Conservation (phyloP, 208 protist species). For the Sergeia podlipaevii region DNA sequence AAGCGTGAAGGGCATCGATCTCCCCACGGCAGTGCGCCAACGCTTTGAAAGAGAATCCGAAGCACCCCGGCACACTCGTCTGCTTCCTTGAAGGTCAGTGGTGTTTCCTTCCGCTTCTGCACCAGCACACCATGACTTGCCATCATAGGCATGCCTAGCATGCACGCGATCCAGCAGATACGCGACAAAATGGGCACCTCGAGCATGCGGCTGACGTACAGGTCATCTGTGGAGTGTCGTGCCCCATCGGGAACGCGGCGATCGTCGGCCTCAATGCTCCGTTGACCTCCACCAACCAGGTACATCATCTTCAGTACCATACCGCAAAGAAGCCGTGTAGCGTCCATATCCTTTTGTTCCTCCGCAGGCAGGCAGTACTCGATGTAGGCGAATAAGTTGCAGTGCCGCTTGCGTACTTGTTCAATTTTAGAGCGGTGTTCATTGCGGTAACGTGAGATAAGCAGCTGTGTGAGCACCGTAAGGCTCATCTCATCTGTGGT, state of each 20-base stretch:
- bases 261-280: slow-evolving; percentile 59
- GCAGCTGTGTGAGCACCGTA: slow-evolving; percentile 16
- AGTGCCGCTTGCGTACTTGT: slow-evolving; percentile 23
- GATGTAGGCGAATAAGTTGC: slow-evolving; percentile 22
- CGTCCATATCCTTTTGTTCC: slow-evolving; percentile 23
- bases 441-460: slow-evolving; percentile 25
- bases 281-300: slow-evolving; percentile 47
- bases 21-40: slow-evolving; percentile 46
- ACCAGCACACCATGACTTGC: slow-evolving; percentile 14
- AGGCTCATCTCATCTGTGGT: slow-evolving; percentile 39
- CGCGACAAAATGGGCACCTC: slow-evolving; percentile 41
- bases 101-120: slow-evolving; percentile 6
- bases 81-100: slow-evolving; percentile 33
- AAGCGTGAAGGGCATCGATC: slow-evolving; percentile 35
- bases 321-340: slow-evolving; percentile 19
- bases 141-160: slow-evolving; percentile 58
- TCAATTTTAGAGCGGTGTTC: slow-evolving; percentile 21
- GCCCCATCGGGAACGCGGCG: slow-evolving; percentile 15
- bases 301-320: slow-evolving; percentile 55
- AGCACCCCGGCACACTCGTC: slow-evolving; percentile 43
- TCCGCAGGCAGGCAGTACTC: slow-evolving; percentile 15
- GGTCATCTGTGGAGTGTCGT: slow-evolving; percentile 31
- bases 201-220: slow-evolving; percentile 37
- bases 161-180: slow-evolving; percentile 47
- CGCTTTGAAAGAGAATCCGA: slow-evolving; percentile 46